phyloP scores from a whole-genome alignment of 2,329 filamentous ascomycete genomes.

The Erysiphe pulchra region DNA sequence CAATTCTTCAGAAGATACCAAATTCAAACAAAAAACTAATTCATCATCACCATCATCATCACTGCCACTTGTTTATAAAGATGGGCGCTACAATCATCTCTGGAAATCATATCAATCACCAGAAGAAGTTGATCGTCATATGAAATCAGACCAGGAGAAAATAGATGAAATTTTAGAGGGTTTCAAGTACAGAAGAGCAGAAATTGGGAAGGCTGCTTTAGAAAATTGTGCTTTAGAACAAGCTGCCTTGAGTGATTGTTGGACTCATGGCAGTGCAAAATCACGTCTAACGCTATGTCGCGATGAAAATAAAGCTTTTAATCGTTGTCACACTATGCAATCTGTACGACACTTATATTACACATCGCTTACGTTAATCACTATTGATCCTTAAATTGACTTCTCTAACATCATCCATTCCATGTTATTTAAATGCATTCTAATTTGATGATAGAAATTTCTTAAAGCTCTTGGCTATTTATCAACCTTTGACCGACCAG shows the following conservation, averaged over 20 bases:
- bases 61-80: constrained; percentile 22
- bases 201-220: constrained; percentile 56
- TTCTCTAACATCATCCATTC: not conserved
- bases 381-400: no score
- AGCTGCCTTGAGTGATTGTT: constrained; percentile 60
- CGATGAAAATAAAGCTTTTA: constrained; percentile 49
- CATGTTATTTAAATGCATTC: not conserved
- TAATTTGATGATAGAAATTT: constrained; percentile 34
- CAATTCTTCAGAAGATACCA: not conserved
- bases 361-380: no score
- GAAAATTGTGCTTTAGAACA: constrained; percentile 89
- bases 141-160: constrained; percentile 54
- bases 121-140: constrained; percentile 37
- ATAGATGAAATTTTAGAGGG: constrained; percentile 56
- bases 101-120: constrained; percentile 80
- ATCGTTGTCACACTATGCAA: constrained; percentile 76
- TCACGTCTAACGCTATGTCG: constrained; percentile 59
- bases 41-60: not conserved
- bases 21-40: no score
- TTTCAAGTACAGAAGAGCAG: constrained; percentile 57
- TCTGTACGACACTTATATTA: constrained; percentile 24
- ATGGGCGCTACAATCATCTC: constrained; percentile 57
- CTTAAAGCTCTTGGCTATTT: constrained; percentile 78
- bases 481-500: constrained; percentile 33
- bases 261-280: constrained; percentile 40